phyloP scores from a whole-genome alignment of 306 rosid species.

The Begonia peltatifolia region DNA sequence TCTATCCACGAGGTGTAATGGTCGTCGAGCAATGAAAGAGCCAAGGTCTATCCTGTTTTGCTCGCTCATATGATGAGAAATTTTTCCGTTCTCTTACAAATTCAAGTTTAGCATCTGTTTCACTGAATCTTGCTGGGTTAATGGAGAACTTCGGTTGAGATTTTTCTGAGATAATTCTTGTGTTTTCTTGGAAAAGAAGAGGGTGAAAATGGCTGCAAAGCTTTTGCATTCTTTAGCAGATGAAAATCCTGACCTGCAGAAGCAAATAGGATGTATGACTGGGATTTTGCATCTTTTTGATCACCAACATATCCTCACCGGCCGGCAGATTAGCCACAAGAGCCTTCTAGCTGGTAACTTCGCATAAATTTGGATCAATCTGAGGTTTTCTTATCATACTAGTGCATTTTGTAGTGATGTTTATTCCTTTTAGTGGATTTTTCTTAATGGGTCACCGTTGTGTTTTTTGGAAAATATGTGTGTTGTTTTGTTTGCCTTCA shows the following conservation, averaged over 20 bases:
- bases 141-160: neutral
- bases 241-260: constrained; percentile 86
- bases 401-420: neutral
- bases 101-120: neutral
- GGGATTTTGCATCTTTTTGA: constrained; percentile 86
- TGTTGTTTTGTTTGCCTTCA: too few species aligned
- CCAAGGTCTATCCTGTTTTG: neutral
- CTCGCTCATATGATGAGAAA: constrained; percentile 4
- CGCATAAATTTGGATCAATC: neutral
- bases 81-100: neutral
- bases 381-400: too few species aligned
- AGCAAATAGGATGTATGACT: constrained; percentile 91
- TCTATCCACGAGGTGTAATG: too few species aligned
- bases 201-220: constrained; percentile 77
- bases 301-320: constrained; percentile 48
- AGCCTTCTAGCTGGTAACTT: constrained; percentile 51
- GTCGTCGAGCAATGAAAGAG: neutral
- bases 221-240: constrained; percentile 82
- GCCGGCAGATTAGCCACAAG: constrained; percentile 47
- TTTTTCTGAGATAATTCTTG: constrained; percentile 1
- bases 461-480: too few species aligned
- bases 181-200: constrained; percentile 9
- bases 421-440: too few species aligned
- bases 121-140: neutral
- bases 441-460: too few species aligned